Conservation (phyloP, 1,284 basidiomycete genomes). For the Cutaneotrichosporon sp. region DNA sequence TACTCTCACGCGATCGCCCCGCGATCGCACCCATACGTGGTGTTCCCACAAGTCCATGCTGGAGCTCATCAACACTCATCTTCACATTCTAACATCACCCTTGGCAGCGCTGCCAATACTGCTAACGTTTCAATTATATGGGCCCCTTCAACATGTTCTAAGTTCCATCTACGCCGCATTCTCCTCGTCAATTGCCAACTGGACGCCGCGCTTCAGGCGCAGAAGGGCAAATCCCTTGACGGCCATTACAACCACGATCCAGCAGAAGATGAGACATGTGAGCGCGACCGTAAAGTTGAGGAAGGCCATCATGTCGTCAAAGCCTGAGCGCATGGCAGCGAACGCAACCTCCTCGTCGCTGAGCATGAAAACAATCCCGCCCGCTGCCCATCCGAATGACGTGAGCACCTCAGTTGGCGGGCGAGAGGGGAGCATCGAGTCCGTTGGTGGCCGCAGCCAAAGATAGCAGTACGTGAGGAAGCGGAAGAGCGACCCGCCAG, state of each 20-base stretch:
- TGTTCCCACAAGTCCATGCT: no score
- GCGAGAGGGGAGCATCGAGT: conserved; percentile 75
- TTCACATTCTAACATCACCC: no score
- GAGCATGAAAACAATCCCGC: conserved; percentile 87
- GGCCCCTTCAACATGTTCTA: no score
- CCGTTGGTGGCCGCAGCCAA: conserved; percentile 62
- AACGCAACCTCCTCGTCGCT: conserved; percentile 86
- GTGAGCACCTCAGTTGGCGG: conserved; percentile 90
- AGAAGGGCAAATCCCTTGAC: conserved; percentile 65
- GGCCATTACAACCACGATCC: conserved; percentile 65
- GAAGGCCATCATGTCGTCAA: conserved; percentile 63
- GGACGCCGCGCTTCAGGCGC: conserved; percentile 17
- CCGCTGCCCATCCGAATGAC: conserved; percentile 75
- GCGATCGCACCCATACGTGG: no score
- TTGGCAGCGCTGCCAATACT: no score
- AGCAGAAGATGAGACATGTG: conserved; percentile 75
- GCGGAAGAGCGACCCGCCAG: conserved; percentile 58
- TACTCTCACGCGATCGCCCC: no score
- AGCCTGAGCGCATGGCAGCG: conserved; percentile 83
- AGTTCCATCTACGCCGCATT: no score
- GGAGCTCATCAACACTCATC: no score
- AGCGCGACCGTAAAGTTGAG: conserved; percentile 58
- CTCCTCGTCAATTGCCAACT: conserved; percentile 11
- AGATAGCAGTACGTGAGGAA: conserved; percentile 84
- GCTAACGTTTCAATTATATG: no score